phyloP scores from a whole-genome alignment of 805 yeast species.

The Suhomyces emberorum region DNA sequence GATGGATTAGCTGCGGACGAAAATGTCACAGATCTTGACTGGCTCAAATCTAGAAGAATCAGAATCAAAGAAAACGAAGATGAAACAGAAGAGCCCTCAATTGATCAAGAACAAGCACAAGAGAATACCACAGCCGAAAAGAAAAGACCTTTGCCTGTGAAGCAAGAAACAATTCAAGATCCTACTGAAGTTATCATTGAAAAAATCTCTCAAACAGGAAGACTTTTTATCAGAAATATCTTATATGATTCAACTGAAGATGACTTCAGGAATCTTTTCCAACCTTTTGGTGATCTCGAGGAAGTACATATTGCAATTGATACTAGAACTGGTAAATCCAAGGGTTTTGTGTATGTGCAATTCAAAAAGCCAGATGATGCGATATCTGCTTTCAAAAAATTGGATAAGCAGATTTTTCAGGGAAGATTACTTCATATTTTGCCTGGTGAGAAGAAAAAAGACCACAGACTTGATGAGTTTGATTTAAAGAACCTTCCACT shows the following conservation, averaged over 20 bases:
- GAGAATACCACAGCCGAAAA: neutral
- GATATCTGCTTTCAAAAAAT: constrained; percentile 61
- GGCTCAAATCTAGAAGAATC: constrained; percentile 75
- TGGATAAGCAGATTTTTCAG: constrained; percentile 89
- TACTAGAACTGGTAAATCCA: constrained; percentile 82
- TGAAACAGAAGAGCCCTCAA: constrained; percentile 3
- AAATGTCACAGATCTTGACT: constrained; percentile 71
- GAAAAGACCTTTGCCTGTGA: constrained; percentile 2
- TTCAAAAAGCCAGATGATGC: constrained; percentile 73
- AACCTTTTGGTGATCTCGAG: constrained; percentile 65
- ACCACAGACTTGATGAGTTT: constrained; percentile 83
- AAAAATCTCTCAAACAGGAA: constrained; percentile 64
- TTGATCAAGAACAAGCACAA: neutral
- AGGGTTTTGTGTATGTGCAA: constrained; percentile 87
- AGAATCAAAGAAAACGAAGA: constrained; percentile 51
- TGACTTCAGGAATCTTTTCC: constrained; percentile 67
- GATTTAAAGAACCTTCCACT: constrained; percentile 87
- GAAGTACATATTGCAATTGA: constrained; percentile 94
- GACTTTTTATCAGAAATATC: constrained; percentile 86
- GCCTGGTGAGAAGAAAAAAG: constrained; percentile 80
- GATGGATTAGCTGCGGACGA: constrained; percentile 43
- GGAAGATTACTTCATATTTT: constrained; percentile 89
- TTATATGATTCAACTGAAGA: constrained; percentile 74
- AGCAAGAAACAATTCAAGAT: constrained; percentile 17
- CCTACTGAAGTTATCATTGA: constrained; percentile 47